Base-by-base conservation (phyloP, 2,329 filamentous ascomycete genomes). In the Cladosporium sp. region DNA sequence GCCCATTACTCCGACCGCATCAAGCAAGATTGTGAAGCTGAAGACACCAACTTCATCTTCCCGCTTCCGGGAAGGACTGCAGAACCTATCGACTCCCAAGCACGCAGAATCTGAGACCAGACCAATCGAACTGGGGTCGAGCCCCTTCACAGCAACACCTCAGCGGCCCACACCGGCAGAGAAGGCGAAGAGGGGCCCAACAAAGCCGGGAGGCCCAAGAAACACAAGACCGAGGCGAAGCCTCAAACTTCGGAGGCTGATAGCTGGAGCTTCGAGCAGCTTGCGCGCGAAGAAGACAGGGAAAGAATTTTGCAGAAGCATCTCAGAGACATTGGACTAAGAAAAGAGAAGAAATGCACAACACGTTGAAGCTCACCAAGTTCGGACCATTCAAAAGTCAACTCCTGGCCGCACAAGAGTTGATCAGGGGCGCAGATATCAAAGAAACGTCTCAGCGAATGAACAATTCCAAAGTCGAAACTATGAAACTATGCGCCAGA, bases 281-380 rank as follows among this genome's bases (percentile, higher is more conserved):
- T 79, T 3, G 58, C 68, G 32, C 62, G 66, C 7, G 60, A 64
- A 2, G 38, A 54, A 7, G 74, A 80, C 54, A 64, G 73, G 9
- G 68, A 71, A 34, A 67, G 73, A 5, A 59, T 76, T 1, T 55
- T 78, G 18, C 69, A 75, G 43, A 73, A 74, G 45, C 54, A 70
- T 2, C 58, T 78, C 1, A 52, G 57, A 7, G 62, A 69, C 9
- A 61, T 52, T 12, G 58, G 56, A 2, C 32, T 7, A 38, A 56
- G 9, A 37, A 37, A 20, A 56, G 53, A 19, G 42, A 55, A 4
- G 20, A 27, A 20, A 27, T 24, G 6, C 40, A 43, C 19, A 43
- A 27, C 12, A 27, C 8, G 3, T 29, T 8, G 6, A 7, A 43
- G 13, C 11, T 15, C 32, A 11, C 15, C 13, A 36, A 36, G 15